Percentiles rank a stretch among this genome's conserved stretches.
These are phyloP conservation scores for Trypanosoma grayi DNA, from an alignment of 208 protist genomes.

Conservation along the genomic window DNA sequence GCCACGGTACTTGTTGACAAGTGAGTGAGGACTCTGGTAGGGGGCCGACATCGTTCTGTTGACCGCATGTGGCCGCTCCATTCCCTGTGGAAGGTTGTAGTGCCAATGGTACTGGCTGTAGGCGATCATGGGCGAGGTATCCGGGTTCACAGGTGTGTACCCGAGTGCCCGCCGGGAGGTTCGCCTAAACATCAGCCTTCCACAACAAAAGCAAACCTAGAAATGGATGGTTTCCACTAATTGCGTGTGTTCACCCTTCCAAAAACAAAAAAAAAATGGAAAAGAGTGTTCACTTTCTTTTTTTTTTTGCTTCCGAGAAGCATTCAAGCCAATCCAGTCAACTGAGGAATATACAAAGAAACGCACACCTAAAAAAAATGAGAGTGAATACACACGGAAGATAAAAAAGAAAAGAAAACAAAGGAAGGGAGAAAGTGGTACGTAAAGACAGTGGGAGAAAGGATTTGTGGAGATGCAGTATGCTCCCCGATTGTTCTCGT, in stretches of 20 bases:
- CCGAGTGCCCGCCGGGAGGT: slow-evolving; percentile 46
- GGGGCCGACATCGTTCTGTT: slow-evolving; percentile 73
- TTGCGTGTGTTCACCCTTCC: too few species aligned
- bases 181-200: slow-evolving; percentile 48
- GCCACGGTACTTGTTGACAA: slow-evolving; percentile 80
- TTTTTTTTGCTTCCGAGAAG: background rate
- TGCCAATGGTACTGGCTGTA: slow-evolving; percentile 90
- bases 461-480: too few species aligned
- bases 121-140: slow-evolving; percentile 87
- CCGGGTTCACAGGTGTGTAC: slow-evolving; percentile 82
- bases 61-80: slow-evolving; percentile 79
- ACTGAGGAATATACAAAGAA: slow-evolving; percentile 1
- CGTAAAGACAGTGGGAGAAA: background rate
- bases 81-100: slow-evolving; percentile 87
- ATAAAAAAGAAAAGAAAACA: slow-evolving; percentile 7
- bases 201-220: background rate
- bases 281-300: background rate
- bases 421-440: background rate
- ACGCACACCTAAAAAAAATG: too few species aligned
- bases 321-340: background rate
- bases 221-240: too few species aligned
- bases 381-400: background rate
- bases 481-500: too few species aligned
- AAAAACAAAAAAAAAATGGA: slow-evolving; percentile 23
- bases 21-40: slow-evolving; percentile 54